Base-by-base conservation (phyloP, 208 protist species). In the Lotmaria passim region DNA sequence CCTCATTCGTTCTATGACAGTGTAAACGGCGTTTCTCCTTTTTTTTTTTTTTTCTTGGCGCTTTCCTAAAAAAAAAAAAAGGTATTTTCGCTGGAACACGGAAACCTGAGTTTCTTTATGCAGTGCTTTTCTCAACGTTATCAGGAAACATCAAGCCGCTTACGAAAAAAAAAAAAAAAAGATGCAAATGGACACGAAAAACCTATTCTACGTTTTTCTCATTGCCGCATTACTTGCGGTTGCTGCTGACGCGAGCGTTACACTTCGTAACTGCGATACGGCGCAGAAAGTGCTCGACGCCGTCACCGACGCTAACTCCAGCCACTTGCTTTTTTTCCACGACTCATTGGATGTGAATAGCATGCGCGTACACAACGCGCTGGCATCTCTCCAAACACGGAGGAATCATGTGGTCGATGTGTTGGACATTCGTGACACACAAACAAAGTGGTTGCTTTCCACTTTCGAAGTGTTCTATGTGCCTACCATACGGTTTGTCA, bases 301-400 rank as follows among this genome's bases (percentile, higher is more conserved):
- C 1, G 44, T 62, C 12, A 76, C 56, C 11, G 53, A 67, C 38
- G 30, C 6, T 0, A 72, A 55, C 24, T 33, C 47, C 24, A 74
- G 57, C 19, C 77, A 74, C 23, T n/a, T 68, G 11, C 46, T 82
- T 0, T 67, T 82, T 30, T 76, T 82, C 38, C 74, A 71, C 28
- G 77, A 82, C 50, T 68, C 77, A 15, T 50, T 78, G 8, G 77
- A 82, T 31, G 50, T 75, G 10, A 82, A 51, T 33, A 78, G 65
- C 23, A 8, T 80, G 52, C 73, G 55, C 33, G 74, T 71, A 11
- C 57, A 65, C 31, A 73, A 80, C 33, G 56, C 74, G 38, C 62
- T 80, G n/a, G 31, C 17, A 10, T 21, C 21, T 3, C 39, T 75
- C 12, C 59, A 64, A 24, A 75, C 57, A 0, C 39, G 31, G 21